Evolutionary conservation across 2,329 filamentous ascomycete genomes (phyloP).

Genomic region (Trichoderma sp.): DNA sequence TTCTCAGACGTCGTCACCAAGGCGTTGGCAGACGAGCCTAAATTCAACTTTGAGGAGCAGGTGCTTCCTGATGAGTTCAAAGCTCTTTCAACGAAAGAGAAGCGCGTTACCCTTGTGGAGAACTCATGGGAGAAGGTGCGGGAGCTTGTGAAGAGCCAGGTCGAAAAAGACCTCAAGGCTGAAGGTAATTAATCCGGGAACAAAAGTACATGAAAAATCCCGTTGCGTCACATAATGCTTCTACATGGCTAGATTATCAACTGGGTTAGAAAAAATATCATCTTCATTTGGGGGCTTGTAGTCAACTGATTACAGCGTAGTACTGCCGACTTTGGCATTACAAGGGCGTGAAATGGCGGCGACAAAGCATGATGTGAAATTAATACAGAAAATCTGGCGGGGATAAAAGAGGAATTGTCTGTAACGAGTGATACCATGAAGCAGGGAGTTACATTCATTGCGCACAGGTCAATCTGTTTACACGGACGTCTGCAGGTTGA

Average conservation of each 20-base stretch:
- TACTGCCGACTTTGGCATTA: not conserved
- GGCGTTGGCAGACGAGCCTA: constrained; percentile 68
- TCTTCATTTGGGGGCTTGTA: not conserved
- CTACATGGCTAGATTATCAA: not conserved
- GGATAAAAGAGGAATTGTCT: not conserved
- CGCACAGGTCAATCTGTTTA: too few species aligned
- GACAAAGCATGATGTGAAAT: too few species aligned
- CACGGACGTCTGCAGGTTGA: not conserved
- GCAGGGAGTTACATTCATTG: too few species aligned
- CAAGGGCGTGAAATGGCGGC: not conserved
- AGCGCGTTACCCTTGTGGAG: constrained; percentile 68
- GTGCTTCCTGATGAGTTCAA: constrained; percentile 82
- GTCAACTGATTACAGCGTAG: not conserved
- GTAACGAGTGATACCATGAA: too few species aligned
- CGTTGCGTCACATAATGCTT: not conserved
- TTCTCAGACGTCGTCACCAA: constrained; percentile 83
- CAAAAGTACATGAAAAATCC: constrained; percentile 4
- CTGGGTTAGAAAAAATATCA: not conserved
- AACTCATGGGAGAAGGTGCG: constrained; percentile 75
- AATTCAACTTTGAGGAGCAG: constrained; percentile 69
- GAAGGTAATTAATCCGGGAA: constrained; percentile 2
- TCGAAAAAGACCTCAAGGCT: constrained; percentile 40
- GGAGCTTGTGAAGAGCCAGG: constrained; percentile 73
- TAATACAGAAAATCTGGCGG: not conserved
- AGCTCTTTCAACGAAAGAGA: constrained; percentile 75